Percentiles rank a stretch among this genome's conserved stretches.
Conservation (phyloP, 306 rosid genomes). For the Alnus rubra region DNA sequence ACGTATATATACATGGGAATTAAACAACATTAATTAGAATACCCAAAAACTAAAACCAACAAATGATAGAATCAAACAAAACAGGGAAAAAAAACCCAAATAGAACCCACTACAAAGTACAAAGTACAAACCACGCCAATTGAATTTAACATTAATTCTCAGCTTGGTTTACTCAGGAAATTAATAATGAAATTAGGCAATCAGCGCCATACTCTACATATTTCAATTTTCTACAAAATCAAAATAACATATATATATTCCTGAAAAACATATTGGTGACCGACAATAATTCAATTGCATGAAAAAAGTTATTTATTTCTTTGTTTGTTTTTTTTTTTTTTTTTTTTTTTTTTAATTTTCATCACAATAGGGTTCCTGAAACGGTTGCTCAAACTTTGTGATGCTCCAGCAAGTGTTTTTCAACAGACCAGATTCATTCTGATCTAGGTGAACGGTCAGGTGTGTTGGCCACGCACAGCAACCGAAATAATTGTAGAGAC, state of each 20-base stretch:
- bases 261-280: no score
- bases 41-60: neutral
- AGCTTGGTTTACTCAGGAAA: neutral
- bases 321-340: no score
- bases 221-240: neutral
- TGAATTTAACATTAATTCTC: neutral
- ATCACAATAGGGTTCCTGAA: neutral
- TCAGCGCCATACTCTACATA: neutral
- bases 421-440: constrained; percentile 29
- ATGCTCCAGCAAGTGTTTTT: neutral
- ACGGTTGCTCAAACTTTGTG: neutral
- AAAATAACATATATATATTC: neutral
- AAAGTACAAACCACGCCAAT: neutral
- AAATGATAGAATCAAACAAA: neutral
- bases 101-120: neutral
- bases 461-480: neutral
- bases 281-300: neutral
- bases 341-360: constrained; percentile 16
- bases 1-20: neutral
- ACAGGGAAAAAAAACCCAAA: neutral
- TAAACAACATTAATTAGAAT: neutral
- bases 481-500: constrained; percentile 42
- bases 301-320: no score
- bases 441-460: constrained; percentile 14
- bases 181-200: neutral